Conservation (phyloP, 1,284 basidiomycete genomes). For the Heimioporus punctisporus region DNA sequence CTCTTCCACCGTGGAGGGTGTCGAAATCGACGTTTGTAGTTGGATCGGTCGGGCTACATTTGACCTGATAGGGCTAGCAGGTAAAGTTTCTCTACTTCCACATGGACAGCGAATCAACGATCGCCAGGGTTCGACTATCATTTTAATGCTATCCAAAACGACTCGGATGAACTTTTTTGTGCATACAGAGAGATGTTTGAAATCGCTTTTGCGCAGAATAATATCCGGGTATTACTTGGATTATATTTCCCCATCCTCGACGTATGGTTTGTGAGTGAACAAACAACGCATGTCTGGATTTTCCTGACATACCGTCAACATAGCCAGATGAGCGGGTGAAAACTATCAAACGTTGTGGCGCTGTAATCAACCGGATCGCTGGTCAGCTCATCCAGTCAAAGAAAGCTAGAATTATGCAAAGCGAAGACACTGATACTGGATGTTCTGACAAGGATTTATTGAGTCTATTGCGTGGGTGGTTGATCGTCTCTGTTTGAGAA, state of each 20-base stretch:
- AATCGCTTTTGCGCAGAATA: conserved; percentile 54
- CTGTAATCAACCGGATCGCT: conserved; percentile 65
- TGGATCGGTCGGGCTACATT: conserved; percentile 81
- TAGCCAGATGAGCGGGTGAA: conserved; percentile 58
- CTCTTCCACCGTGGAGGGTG: conserved; percentile 8
- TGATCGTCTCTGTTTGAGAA: background rate
- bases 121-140: conserved; percentile 73
- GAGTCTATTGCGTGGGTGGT: conserved; percentile 58
- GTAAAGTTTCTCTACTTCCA: conserved; percentile 34
- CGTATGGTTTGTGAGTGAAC: conserved; percentile 53
- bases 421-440: conserved; percentile 46
- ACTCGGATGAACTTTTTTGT: conserved; percentile 71
- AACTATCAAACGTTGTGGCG: conserved; percentile 56
- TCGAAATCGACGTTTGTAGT: conserved; percentile 62
- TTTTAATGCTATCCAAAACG: conserved; percentile 77
- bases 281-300: background rate
- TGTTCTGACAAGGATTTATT: conserved; percentile 67
- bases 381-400: conserved; percentile 73
- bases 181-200: conserved; percentile 86
- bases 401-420: conserved; percentile 64
- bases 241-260: conserved; percentile 65
- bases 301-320: background rate
- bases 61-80: conserved; percentile 79
- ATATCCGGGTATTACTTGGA: conserved; percentile 48
- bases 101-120: background rate